phyloP scores from a whole-genome alignment of 768 basidiomycete species.

The Xerocomellus amylosporus region DNA sequence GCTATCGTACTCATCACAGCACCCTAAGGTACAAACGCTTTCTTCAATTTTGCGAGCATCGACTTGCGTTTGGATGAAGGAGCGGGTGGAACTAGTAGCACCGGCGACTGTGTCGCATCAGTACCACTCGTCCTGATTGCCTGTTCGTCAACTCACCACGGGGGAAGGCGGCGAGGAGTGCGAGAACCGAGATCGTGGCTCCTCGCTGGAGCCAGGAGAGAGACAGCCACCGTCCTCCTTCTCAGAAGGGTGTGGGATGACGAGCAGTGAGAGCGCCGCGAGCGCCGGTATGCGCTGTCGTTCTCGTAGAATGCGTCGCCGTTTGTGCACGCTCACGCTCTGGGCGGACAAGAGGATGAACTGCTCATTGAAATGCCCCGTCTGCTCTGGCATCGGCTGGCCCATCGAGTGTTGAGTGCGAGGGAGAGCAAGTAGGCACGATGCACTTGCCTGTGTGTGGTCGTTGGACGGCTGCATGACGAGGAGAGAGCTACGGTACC shows the following conservation, averaged over 20 bases:
- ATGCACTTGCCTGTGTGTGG: slow-evolving; percentile 10
- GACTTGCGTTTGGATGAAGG: slow-evolving; percentile 11
- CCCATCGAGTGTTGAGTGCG: not conserved
- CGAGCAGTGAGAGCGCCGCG: slow-evolving; percentile 1
- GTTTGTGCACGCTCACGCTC: slow-evolving; percentile 18
- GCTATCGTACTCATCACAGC: not conserved
- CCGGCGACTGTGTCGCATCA: slow-evolving; percentile 3
- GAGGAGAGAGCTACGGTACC: not conserved
- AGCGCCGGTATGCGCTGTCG: slow-evolving; percentile 1
- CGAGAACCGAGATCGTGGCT: slow-evolving; percentile 25
- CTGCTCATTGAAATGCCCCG: slow-evolving; percentile 10
- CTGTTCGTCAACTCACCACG: slow-evolving; percentile 17
- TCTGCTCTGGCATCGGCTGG: not conserved
- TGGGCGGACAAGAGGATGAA: slow-evolving; percentile 15
- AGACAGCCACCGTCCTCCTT: not conserved
- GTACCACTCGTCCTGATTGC: too few relatives aligned
- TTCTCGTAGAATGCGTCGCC: slow-evolving; percentile 15
- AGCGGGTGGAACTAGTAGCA: not conserved
- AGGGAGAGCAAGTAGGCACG: not conserved
- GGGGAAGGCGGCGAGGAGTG: slow-evolving; percentile 14
- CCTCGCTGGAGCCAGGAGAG: slow-evolving; percentile 9
- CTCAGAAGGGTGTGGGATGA: slow-evolving; percentile 1
- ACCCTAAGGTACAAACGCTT: not conserved
- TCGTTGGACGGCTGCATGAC: slow-evolving; percentile 4
- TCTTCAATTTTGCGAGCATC: slow-evolving; percentile 13